Conservation (phyloP, 192 early-diverging fungal species). For the Pecoramyces ruminantium region DNA sequence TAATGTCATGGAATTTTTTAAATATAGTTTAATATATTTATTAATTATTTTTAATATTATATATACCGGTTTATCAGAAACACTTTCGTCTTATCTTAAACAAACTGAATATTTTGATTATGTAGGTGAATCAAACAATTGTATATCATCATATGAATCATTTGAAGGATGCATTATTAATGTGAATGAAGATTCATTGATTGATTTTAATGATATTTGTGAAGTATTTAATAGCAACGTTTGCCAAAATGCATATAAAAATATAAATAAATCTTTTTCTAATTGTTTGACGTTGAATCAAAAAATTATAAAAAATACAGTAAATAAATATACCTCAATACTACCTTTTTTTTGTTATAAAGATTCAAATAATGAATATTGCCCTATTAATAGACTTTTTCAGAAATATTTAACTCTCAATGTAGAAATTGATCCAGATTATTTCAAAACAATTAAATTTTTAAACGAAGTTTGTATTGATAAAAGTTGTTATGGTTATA, state of each 20-base stretch:
- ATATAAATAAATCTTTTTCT: not conserved
- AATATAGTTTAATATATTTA: not conserved
- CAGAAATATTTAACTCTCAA: not conserved
- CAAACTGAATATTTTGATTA: not conserved
- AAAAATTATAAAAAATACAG: not conserved
- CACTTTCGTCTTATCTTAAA: not conserved
- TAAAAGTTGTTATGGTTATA: not conserved
- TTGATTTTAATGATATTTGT: not conserved
- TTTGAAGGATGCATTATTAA: not conserved
- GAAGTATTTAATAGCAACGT: not conserved
- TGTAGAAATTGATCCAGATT: not conserved
- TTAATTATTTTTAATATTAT: not conserved
- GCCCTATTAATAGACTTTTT: not conserved
- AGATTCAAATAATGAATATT: not conserved
- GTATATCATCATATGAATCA: not conserved
- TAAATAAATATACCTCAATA: not conserved
- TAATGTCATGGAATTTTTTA: no score
- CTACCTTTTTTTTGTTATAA: not conserved
- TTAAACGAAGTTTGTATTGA: not conserved
- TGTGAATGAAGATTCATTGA: not conserved
- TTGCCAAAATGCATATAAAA: not conserved
- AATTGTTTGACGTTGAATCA: not conserved
- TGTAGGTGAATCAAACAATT: not conserved
- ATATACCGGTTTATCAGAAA: not conserved
- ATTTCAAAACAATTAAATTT: not conserved